phyloP scores from a whole-genome alignment of 129 eudicot genomes.

The Cynara cardunculus region DNA sequence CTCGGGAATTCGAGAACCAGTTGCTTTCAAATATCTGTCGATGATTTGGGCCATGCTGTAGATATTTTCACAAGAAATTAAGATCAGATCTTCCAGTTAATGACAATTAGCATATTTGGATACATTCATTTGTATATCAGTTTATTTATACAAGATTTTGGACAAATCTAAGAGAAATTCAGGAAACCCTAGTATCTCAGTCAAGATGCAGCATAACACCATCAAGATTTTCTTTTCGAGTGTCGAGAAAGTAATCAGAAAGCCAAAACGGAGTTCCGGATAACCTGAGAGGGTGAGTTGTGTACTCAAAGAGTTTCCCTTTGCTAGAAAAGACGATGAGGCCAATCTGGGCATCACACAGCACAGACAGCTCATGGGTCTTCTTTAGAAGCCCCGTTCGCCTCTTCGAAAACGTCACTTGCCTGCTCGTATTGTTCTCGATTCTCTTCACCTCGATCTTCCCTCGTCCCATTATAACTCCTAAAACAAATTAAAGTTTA shows the following conservation, averaged over 20 bases:
- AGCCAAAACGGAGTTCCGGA: background rate
- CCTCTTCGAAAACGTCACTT: constrained; percentile 49
- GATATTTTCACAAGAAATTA: background rate
- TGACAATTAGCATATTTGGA: background rate
- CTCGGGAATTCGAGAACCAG: constrained; percentile 46
- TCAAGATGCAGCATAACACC: too few species aligned
- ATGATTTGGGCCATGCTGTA: constrained; percentile 72
- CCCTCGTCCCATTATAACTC: constrained; percentile 44
- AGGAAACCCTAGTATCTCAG: constrained; percentile 23
- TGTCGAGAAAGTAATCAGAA: background rate
- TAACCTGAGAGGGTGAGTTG: constrained; percentile 38
- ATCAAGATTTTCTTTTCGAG: background rate
- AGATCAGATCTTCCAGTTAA: background rate
- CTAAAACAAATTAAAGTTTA: background rate
- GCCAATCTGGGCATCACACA: constrained; percentile 48
- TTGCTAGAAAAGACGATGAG: constrained; percentile 46
- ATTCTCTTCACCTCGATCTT: constrained; percentile 54
- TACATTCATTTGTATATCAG: background rate
- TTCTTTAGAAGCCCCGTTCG: constrained; percentile 40
- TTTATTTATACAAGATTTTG: background rate
- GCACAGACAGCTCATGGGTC: constrained; percentile 40
- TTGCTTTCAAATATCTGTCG: constrained; percentile 54
- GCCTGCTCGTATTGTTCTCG: constrained; percentile 55
- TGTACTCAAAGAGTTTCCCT: constrained; percentile 44
- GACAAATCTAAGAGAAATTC: background rate